Conservation (phyloP, 352 stramenopile species). For the Aphanomyces cochlioides region DNA sequence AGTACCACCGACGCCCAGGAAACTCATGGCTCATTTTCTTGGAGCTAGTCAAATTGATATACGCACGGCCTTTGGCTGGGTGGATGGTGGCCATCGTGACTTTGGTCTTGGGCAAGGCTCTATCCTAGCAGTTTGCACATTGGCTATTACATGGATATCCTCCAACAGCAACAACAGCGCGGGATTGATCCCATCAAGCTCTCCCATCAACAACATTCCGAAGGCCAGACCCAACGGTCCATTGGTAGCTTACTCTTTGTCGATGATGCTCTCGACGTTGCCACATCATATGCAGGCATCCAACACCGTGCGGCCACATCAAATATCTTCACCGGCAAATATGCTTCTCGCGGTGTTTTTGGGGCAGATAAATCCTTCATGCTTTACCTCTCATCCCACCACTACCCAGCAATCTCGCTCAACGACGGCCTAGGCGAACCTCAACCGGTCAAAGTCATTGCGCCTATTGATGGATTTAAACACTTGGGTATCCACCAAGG, state of each 20-base stretch:
- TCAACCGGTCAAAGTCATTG: too few species aligned
- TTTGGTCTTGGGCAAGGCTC: neutral
- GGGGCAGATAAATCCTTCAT: neutral
- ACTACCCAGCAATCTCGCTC: neutral
- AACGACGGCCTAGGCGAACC: neutral
- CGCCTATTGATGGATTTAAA: too few species aligned
- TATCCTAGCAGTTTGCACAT: neutral
- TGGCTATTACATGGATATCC: neutral
- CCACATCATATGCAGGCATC: neutral
- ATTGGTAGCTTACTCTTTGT: neutral
- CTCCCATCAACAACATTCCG: neutral
- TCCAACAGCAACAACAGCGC: neutral
- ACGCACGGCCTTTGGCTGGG: neutral
- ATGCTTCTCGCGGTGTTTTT: neutral
- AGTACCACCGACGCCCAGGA: neutral
- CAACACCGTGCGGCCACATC: neutral
- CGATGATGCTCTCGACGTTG: neutral
- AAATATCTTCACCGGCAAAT: neutral
- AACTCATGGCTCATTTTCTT: neutral
- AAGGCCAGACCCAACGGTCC: neutral
- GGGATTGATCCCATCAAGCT: neutral
- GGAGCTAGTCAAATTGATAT: constrained; percentile 2
- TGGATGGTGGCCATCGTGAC: neutral
- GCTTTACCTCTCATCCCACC: neutral
- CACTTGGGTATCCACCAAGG: too few species aligned